Evolutionary conservation across 257 asterid genomes (phyloP).

Genomic region (Marsdenia floribunda): DNA sequence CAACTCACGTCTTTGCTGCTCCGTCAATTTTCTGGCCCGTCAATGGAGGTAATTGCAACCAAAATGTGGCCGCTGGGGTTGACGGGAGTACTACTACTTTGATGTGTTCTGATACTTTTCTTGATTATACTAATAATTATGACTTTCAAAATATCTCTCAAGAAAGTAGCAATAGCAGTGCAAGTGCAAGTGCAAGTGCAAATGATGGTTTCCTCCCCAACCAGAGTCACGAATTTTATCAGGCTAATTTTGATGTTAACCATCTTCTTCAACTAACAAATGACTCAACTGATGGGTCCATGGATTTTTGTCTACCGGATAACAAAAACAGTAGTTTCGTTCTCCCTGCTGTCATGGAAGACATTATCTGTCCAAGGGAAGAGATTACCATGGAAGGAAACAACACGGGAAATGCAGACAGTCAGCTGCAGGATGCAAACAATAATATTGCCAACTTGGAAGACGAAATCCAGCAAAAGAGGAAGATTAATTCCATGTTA

Average conservation of each 20-base stretch:
- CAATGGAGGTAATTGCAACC: not conserved
- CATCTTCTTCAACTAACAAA: conserved; percentile 10
- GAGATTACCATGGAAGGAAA: conserved; percentile 15
- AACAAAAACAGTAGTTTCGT: conserved; percentile 15
- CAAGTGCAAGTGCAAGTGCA: conserved; percentile 17
- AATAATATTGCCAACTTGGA: conserved; percentile 6
- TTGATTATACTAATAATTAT: not conserved
- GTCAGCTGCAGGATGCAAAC: conserved; percentile 2
- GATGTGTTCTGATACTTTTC: conserved; percentile 13
- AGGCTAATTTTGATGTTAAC: conserved; percentile 10
- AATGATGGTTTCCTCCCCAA: conserved; percentile 1
- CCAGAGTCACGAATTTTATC: conserved; percentile 1
- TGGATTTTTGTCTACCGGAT: conserved; percentile 25
- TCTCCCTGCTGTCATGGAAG: conserved; percentile 11
- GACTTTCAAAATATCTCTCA: conserved; percentile 38
- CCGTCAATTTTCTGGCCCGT: conserved; percentile 22
- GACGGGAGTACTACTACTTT: conserved; percentile 12
- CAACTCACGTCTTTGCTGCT: not conserved
- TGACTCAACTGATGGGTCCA: conserved; percentile 20
- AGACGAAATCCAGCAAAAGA: conserved; percentile 39
- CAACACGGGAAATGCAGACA: conserved; percentile 15
- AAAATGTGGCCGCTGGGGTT: conserved; percentile 12
- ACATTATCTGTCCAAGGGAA: conserved; percentile 26
- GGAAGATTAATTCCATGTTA: conserved; percentile 23
- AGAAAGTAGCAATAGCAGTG: conserved; percentile 43